A percentile compares a stretch with the other conserved stretches of the same genome.
Conservation (phyloP, 73 alveolate species). For the Paramecium bursaria region DNA sequence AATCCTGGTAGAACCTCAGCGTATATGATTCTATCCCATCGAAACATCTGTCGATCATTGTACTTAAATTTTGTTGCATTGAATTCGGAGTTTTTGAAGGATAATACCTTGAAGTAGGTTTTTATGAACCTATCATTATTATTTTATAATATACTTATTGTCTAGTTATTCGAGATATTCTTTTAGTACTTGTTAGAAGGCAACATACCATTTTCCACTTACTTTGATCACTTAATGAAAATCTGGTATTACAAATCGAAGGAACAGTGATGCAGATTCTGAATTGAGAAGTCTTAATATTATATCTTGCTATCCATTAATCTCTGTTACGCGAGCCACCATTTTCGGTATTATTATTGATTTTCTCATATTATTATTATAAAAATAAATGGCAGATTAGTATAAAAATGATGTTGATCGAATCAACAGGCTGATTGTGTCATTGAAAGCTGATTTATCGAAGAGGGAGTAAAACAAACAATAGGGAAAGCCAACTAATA, state of each 20-base stretch:
- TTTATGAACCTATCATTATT: background rate
- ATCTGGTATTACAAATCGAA: constrained; percentile 24
- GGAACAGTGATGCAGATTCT: constrained; percentile 7
- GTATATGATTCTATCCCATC: constrained; percentile 52
- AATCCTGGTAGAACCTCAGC: constrained; percentile 32
- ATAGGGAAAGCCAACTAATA: too few species aligned
- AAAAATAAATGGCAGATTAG: background rate
- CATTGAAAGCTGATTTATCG: too few species aligned
- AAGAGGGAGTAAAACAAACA: too few species aligned
- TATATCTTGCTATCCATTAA: background rate
- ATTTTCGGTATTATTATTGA: background rate
- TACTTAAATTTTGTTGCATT: background rate
- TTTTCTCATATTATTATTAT: constrained; percentile 11
- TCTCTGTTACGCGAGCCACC: constrained; percentile 26
- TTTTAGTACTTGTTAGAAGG: constrained; percentile 11
- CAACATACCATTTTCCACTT: constrained; percentile 49
- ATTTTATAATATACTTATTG: background rate
- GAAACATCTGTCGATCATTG: background rate
- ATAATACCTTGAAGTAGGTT: constrained; percentile 7
- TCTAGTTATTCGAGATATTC: constrained; percentile 46
- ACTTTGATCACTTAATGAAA: constrained; percentile 8
- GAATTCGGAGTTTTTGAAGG: constrained; percentile 44
- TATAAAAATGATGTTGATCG: background rate
- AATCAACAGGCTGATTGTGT: background rate
- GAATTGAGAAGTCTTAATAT: background rate